These are phyloP conservation scores for Colletotrichum gigasporum DNA, from an alignment of 2,329 filamentous ascomycete species.

Conservation along the genomic window DNA sequence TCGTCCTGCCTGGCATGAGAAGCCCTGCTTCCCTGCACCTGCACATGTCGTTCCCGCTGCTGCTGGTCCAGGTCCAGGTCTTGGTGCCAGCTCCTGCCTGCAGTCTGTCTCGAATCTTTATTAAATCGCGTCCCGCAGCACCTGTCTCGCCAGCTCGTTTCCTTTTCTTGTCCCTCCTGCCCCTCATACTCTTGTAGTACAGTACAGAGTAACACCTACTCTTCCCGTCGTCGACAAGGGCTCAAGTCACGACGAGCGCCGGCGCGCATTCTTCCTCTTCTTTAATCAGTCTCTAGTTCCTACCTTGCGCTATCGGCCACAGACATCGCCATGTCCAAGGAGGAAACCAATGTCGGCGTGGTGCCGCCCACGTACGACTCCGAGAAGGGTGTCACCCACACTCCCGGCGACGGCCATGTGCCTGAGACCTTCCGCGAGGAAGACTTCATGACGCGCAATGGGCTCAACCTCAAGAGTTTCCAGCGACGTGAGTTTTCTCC, in stretches of 20 bases:
- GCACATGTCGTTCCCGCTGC: neutral
- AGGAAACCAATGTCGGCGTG: conserved; percentile 26
- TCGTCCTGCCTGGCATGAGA: neutral
- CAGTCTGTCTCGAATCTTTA: conserved; percentile 19
- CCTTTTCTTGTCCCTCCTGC: conserved; percentile 4
- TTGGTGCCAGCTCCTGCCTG: neutral
- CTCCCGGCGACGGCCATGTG: conserved; percentile 16
- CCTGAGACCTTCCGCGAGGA: conserved; percentile 38
- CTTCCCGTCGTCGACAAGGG: conserved; percentile 19
- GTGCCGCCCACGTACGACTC: conserved; percentile 30
- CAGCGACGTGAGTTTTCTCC: conserved; percentile 41
- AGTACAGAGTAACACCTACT: conserved; percentile 14
- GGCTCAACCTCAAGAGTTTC: conserved; percentile 50
- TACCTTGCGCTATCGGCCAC: neutral
- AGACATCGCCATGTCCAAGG: conserved; percentile 24
- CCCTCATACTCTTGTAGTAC: conserved; percentile 22
- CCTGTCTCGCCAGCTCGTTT: neutral
- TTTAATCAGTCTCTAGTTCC: neutral
- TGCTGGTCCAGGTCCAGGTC: neutral
- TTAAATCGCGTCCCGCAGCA: conserved; percentile 22
- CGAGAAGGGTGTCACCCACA: conserved; percentile 32
- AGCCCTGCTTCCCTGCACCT: neutral
- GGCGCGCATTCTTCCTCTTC: conserved; percentile 1
- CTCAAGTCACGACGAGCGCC: conserved; percentile 25
- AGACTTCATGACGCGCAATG: conserved; percentile 48